Evolutionary conservation across 129 eudicot genomes (phyloP).

Genomic region (Rutidosis leptorrhynchoides): DNA sequence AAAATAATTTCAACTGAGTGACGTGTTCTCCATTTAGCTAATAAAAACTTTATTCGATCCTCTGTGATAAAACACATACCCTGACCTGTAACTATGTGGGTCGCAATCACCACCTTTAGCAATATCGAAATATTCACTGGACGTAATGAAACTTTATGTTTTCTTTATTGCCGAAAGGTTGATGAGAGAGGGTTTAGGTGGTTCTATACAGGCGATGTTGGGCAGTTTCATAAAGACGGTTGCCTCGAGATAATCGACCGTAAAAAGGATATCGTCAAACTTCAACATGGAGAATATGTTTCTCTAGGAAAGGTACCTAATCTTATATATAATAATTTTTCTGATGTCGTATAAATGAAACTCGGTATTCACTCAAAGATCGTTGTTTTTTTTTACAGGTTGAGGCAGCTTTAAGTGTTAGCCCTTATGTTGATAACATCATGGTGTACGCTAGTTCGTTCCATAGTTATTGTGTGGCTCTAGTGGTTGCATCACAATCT

Average conservation of each 20-base stretch:
- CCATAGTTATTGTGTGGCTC: conserved; percentile 90
- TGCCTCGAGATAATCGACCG: conserved; percentile 97
- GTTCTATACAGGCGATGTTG: conserved; percentile 94
- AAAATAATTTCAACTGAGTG: not conserved
- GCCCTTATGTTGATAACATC: conserved; percentile 77
- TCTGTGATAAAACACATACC: not conserved
- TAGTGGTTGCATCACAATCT: conserved; percentile 74
- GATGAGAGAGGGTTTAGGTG: conserved; percentile 93
- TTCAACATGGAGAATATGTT: conserved; percentile 97
- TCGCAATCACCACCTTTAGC: not conserved
- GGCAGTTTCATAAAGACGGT: conserved; percentile 83
- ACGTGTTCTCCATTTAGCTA: not conserved
- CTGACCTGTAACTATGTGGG: not conserved
- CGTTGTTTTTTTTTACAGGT: conserved; percentile 48
- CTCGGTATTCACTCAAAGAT: conserved; percentile 15
- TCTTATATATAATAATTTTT: not conserved
- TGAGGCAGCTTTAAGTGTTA: conserved; percentile 64
- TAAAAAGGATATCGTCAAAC: conserved; percentile 89
- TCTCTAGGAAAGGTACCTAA: conserved; percentile 80
- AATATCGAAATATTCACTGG: not conserved
- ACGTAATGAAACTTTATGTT: conserved; percentile 4
- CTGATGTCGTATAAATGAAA: not conserved
- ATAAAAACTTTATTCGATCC: not conserved
- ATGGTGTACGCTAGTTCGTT: conserved; percentile 83
- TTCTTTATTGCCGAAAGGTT: conserved; percentile 44